A percentile compares a stretch with the other conserved stretches of the same genome.
Evolutionary conservation across 2,329 filamentous ascomycete genomes (phyloP).

Genomic region (Fusarium succisae): DNA sequence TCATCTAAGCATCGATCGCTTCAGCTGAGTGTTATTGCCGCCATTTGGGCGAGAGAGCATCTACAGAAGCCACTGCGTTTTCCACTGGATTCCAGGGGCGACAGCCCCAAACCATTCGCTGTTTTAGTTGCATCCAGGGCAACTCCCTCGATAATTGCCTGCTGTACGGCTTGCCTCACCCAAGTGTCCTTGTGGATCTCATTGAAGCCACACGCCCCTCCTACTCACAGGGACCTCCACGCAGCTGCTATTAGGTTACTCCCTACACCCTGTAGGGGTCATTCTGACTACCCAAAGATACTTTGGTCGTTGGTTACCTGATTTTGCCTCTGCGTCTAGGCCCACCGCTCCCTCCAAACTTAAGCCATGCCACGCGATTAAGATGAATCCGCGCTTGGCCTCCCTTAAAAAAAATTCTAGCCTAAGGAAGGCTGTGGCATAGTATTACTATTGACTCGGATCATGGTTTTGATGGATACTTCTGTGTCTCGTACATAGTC

Average conservation of each 20-base stretch:
- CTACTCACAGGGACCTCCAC: background rate
- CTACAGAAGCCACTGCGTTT: background rate
- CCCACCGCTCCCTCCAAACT: slow-evolving; percentile 2
- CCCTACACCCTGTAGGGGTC: background rate
- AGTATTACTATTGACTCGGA: background rate
- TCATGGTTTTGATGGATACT: slow-evolving; percentile 5
- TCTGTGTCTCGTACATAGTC: slow-evolving; percentile 1
- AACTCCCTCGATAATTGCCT: slow-evolving; percentile 5
- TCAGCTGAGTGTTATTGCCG: background rate
- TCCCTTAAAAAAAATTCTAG: slow-evolving; percentile 3
- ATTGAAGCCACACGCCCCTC: slow-evolving; percentile 1
- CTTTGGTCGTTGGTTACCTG: background rate
- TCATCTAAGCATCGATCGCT: background rate
- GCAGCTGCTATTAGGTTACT: background rate
- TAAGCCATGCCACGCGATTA: slow-evolving; percentile 7
- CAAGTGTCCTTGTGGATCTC: background rate
- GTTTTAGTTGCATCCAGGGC: slow-evolving; percentile 19
- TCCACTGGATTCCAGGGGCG: slow-evolving; percentile 28
- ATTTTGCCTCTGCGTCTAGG: slow-evolving; percentile 1
- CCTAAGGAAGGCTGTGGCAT: background rate
- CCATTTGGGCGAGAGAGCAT: background rate
- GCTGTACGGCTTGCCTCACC: background rate
- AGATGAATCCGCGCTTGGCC: slow-evolving; percentile 6
- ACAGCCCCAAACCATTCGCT: slow-evolving; percentile 7
- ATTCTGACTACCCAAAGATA: background rate